These are phyloP conservation scores for Pelargonium myrrhifolium DNA, from an alignment of 441 rosid genomes.

Conservation along the genomic window DNA sequence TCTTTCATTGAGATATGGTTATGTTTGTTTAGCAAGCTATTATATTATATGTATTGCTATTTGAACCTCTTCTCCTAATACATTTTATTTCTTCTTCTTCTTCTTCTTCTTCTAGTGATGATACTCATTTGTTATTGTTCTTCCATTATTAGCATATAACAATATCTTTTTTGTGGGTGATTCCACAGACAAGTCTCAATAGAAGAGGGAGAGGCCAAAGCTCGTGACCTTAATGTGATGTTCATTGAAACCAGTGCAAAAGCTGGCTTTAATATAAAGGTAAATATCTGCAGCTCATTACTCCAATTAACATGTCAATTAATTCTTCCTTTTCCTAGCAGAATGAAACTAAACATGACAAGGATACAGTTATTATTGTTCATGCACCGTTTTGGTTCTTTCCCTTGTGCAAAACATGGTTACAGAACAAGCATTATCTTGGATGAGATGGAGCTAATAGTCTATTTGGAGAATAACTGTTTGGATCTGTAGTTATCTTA, in stretches of 20 bases:
- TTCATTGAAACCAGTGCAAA: constrained; percentile 94
- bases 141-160: background rate
- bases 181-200: constrained; percentile 79
- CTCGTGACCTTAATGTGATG: constrained; percentile 77
- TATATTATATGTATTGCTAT: background rate
- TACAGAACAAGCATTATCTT: background rate
- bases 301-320: background rate
- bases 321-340: background rate
- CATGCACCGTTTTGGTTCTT: background rate
- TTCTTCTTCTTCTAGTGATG: no score
- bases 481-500: background rate
- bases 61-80: no score
- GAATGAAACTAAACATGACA: background rate
- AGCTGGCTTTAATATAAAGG: constrained; percentile 94
- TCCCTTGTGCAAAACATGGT: background rate
- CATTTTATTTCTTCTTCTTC: no score
- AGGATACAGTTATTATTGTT: background rate
- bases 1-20: no score
- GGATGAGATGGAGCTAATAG: background rate
- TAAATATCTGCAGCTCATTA: constrained; percentile 13
- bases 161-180: constrained; percentile 6
- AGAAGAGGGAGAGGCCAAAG: constrained; percentile 93
- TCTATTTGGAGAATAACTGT: background rate
- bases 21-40: background rate
- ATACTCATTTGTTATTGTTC: background rate